A percentile compares a stretch with the other conserved stretches of the same genome.
phyloP scores from a whole-genome alignment of 768 basidiomycete species.

The Nidula microcarpa region DNA sequence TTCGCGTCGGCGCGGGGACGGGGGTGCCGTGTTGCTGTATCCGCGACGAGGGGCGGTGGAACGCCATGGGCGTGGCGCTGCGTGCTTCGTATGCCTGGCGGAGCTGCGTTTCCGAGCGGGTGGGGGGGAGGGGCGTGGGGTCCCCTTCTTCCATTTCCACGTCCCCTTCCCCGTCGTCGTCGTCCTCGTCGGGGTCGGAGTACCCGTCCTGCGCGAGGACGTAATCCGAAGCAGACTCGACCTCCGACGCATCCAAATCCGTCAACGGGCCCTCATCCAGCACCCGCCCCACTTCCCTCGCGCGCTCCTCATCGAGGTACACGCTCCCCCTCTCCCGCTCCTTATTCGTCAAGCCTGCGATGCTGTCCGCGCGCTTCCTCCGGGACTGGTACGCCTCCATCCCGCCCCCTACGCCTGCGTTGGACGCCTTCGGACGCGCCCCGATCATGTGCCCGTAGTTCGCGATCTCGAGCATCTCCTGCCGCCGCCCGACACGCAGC shows the following conservation, averaged over 20 bases:
- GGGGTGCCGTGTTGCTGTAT: constrained; percentile 19
- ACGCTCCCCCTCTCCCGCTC: constrained; percentile 62
- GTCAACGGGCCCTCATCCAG: constrained; percentile 75
- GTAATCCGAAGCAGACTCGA: constrained; percentile 26
- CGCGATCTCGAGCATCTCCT: constrained; percentile 87
- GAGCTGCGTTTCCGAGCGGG: neutral
- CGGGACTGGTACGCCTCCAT: constrained; percentile 22
- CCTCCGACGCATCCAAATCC: constrained; percentile 65
- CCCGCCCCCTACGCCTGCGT: constrained; percentile 5
- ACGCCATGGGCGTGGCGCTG: constrained; percentile 40
- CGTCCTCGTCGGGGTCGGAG: neutral
- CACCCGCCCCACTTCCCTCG: constrained; percentile 47
- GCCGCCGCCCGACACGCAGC: constrained; percentile 64
- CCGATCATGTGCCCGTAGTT: constrained; percentile 70
- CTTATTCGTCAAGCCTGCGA: constrained; percentile 48
- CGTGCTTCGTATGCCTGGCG: constrained; percentile 17
- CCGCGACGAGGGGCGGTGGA: constrained; percentile 27
- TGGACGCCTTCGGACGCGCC: constrained; percentile 22
- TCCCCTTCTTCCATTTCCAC: neutral
- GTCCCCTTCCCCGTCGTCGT: neutral
- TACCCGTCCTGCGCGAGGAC: constrained; percentile 15
- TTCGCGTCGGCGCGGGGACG: constrained; percentile 22
- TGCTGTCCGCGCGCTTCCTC: constrained; percentile 66
- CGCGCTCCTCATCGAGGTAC: constrained; percentile 60
- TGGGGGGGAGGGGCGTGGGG: constrained; percentile 1